Evolutionary conservation across 1,139 yeast species (phyloP).

Genomic region (Debaryomycetaceae sp.): DNA sequence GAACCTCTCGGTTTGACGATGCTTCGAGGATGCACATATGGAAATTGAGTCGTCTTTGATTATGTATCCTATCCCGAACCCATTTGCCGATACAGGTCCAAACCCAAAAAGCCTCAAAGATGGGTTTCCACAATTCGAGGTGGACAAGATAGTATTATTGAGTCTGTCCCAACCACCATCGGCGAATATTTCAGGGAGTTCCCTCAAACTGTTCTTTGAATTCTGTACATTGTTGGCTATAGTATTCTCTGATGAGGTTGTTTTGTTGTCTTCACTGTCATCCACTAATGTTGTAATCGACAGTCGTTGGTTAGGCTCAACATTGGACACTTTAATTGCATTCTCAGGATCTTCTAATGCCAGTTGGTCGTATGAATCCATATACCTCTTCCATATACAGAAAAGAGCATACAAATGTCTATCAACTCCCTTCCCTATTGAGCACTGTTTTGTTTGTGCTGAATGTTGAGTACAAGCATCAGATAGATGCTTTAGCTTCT

Average conservation of each 20-base stretch:
- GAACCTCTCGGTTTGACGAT: conserved; percentile 83
- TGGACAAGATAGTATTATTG: conserved; percentile 49
- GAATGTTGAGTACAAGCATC: conserved; percentile 73
- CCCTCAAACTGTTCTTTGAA: conserved; percentile 15
- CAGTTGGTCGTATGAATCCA: conserved; percentile 28
- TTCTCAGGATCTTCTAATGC: not conserved
- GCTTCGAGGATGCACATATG: conserved; percentile 85
- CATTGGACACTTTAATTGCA: conserved; percentile 4
- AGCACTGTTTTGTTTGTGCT: conserved; percentile 61
- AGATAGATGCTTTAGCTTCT: conserved; percentile 58
- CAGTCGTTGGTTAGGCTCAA: conserved; percentile 9
- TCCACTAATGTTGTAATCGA: conserved; percentile 14
- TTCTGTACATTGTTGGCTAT: conserved; percentile 16
- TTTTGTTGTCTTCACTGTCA: conserved; percentile 12
- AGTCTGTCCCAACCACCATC: conserved; percentile 66
- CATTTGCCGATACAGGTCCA: conserved; percentile 88
- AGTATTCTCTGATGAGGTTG: conserved; percentile 19
- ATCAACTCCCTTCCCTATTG: conserved; percentile 83
- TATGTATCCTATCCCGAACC: conserved; percentile 89
- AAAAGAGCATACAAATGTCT: conserved; percentile 85
- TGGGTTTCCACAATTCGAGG: conserved; percentile 70
- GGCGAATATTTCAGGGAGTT: conserved; percentile 54
- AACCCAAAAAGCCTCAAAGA: conserved; percentile 84
- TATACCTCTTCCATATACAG: conserved; percentile 82
- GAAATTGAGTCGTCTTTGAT: conserved; percentile 82